Base-by-base conservation (phyloP, 1,284 basidiomycete genomes). In the Chondrostereum purpureum region DNA sequence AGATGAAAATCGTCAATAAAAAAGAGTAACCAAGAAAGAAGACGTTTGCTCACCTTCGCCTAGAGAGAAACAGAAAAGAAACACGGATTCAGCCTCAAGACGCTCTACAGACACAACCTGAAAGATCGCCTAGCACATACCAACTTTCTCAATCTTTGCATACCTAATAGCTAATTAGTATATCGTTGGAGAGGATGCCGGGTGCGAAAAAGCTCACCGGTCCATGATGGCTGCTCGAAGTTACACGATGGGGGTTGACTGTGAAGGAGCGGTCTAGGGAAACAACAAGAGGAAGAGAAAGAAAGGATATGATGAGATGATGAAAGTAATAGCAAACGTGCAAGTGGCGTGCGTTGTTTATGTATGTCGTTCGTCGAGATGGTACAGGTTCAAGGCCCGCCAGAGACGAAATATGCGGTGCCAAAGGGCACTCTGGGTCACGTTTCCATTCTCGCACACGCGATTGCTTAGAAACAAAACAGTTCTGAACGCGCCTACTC, bases 141-240 rank as follows among this genome's bases (percentile, higher is more conserved):
- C 82, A 58, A 81, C 74, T 80, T 83, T 83, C 65, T 83, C 80
- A 53, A 83, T 72, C 67, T 82, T 83, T 52, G 77, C 75, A 58
- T 83, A 83, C 51, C 80, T 82, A 55, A n/a, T 16, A 31, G 33
- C 49, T 39, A 52, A 54, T 44, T 36, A 40, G 49, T 61, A 46
- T 58, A 50, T 44, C 37, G 47, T 46, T 31, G 43, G 42, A 23
- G 39, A 49, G 42, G 42, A 42, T 33, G 44, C 21, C 33, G 36
- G 45, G 51, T 49, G 49, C 17, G 38, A 46, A 22, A 41, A 36
- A 49, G 53, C 68, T 59, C 46, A 70, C 69, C 68, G 67, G 53
- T 71, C 68, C 69, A 72, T 70, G 46, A 37, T 16, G 19, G 21
- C 18, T 24, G 27, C 8, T 31, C n/a, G n/a, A n/a, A 31, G 27